Evolutionary conservation across 2,329 filamentous ascomycete species (phyloP).

Genomic region (Sporothrix inflata): DNA sequence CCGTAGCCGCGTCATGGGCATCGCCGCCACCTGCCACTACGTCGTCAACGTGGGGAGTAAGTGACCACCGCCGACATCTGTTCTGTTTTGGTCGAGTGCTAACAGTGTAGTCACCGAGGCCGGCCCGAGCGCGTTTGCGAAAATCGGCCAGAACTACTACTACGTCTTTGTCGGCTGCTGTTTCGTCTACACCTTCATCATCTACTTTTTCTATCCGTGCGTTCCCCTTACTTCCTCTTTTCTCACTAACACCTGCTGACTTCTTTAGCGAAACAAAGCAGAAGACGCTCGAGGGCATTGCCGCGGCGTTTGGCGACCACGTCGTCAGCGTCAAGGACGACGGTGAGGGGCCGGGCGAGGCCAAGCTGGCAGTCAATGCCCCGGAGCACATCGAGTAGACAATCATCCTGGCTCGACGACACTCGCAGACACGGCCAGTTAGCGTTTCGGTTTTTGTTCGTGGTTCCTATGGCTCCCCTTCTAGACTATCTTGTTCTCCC

Average conservation of each 20-base stretch:
- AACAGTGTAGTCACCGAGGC: constrained; percentile 49
- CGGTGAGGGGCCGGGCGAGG: background rate
- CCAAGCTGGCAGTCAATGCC: background rate
- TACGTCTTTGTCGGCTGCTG: constrained; percentile 61
- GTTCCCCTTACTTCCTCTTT: background rate
- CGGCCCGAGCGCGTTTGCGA: constrained; percentile 59
- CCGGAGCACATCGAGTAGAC: background rate
- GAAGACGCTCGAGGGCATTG: constrained; percentile 54
- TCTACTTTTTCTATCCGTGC: constrained; percentile 57
- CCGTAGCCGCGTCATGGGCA: constrained; percentile 59
- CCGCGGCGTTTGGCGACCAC: constrained; percentile 52
- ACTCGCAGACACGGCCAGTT: too few relatives aligned
- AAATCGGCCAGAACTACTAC: constrained; percentile 63
- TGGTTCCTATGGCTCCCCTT: background rate
- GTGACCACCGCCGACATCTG: background rate
- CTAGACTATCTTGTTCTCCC: too few relatives aligned
- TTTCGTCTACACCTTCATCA: constrained; percentile 54
- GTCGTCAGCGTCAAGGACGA: constrained; percentile 40
- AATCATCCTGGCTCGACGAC: background rate
- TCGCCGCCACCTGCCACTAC: constrained; percentile 57
- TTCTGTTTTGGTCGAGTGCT: background rate
- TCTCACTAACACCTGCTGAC: too few relatives aligned
- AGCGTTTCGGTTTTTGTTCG: background rate
- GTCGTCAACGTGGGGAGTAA: constrained; percentile 55
- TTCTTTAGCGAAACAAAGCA: constrained; percentile 50